These are phyloP conservation scores for Fusarium longipes DNA, from an alignment of 2,329 filamentous ascomycete species.

Conservation along the genomic window DNA sequence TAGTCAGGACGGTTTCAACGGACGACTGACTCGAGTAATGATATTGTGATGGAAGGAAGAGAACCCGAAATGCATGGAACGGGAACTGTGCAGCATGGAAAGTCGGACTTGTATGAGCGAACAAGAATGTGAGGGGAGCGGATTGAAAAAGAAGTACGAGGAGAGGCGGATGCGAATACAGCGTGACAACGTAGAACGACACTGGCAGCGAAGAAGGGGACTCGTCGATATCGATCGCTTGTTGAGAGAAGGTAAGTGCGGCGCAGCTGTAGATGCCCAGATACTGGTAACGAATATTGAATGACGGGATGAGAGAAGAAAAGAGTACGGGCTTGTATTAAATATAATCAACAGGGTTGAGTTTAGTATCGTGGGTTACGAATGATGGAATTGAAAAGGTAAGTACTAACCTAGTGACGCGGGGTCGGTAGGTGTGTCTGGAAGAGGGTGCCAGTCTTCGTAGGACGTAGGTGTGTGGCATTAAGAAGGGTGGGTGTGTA, in stretches of 20 bases:
- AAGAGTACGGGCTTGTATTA: not conserved
- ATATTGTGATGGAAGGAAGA: not conserved
- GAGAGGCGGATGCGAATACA: not conserved
- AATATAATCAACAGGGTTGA: not conserved
- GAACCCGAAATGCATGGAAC: not conserved
- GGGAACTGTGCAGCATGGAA: not conserved
- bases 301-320: not conserved
- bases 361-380: not conserved
- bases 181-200: not conserved
- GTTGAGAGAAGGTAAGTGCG: not conserved
- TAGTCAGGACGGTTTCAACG: not conserved
- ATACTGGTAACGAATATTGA: not conserved
- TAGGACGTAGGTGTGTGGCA: too few relatives aligned
- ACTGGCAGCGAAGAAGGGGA: not conserved
- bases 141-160: not conserved
- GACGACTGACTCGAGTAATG: slow-evolving; percentile 12
- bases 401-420: too few relatives aligned
- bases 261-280: not conserved
- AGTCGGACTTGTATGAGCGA: not conserved
- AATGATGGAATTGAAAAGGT: not conserved
- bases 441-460: too few relatives aligned
- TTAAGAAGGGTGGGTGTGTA: too few relatives aligned
- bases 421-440: too few relatives aligned
- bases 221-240: not conserved
- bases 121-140: not conserved